phyloP scores from a whole-genome alignment of 1,284 basidiomycete genomes.

The Papiliotrema terrestris region DNA sequence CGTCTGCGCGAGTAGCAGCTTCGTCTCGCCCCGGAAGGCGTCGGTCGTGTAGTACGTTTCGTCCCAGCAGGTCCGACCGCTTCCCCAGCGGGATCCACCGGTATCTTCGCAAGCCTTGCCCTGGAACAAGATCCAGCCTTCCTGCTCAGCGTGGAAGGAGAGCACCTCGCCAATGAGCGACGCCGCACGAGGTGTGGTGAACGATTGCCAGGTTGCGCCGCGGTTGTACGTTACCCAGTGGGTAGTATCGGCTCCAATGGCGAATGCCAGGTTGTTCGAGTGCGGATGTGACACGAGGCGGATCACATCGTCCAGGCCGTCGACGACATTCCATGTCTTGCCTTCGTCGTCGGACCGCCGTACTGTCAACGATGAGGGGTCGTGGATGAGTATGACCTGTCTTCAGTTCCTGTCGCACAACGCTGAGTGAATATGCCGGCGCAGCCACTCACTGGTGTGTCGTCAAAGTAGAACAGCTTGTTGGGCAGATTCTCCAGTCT shows the following conservation, averaged over 20 bases:
- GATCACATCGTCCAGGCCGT: conserved; percentile 62
- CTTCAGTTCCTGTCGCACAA: neutral
- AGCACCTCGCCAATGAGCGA: conserved; percentile 63
- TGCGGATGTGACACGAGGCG: conserved; percentile 86
- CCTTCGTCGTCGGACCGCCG: conserved; percentile 88
- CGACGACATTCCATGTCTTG: conserved; percentile 66
- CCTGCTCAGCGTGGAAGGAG: conserved; percentile 78
- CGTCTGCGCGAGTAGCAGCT: conserved; percentile 64
- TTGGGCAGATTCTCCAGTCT: conserved; percentile 66
- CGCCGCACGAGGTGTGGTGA: conserved; percentile 63
- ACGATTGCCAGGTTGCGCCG: conserved; percentile 78
- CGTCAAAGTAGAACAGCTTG: conserved; percentile 89
- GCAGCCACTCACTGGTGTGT: conserved; percentile 65
- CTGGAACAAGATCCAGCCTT: conserved; percentile 76
- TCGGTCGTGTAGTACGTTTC: conserved; percentile 86
- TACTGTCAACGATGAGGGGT: conserved; percentile 64
- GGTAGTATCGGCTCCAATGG: conserved; percentile 63
- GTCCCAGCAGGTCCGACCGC: conserved; percentile 65
- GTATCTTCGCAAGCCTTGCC: conserved; percentile 63
- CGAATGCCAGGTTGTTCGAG: conserved; percentile 78
- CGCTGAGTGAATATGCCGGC: neutral
- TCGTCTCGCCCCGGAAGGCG: conserved; percentile 63
- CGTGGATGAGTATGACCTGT: conserved; percentile 78
- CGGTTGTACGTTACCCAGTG: conserved; percentile 84
- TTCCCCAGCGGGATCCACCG: conserved; percentile 57